Evolutionary conservation across 2,329 filamentous ascomycete species (phyloP).

Genomic region (Hypoxylon sp.): DNA sequence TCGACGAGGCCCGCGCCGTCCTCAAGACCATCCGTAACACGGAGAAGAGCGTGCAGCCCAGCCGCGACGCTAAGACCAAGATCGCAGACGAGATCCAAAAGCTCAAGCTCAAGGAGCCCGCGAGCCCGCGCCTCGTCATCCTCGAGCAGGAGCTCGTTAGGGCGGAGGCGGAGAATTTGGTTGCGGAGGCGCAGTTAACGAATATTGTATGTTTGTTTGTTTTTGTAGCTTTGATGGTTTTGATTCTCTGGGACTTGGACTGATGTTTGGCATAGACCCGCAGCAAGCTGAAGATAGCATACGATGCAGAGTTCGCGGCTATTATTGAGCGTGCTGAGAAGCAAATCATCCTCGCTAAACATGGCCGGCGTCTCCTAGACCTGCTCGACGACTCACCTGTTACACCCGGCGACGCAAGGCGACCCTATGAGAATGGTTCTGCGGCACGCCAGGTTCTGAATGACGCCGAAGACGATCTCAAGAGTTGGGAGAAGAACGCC

Average conservation of each 20-base stretch:
- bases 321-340: conserved; percentile 97
- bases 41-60: conserved; percentile 94
- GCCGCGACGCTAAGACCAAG: conserved; percentile 87
- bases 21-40: conserved; percentile 96
- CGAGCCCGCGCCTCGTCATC: conserved; percentile 83
- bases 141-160: conserved; percentile 97
- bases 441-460: conserved; percentile 89
- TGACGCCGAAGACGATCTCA: conserved; percentile 90
- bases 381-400: conserved; percentile 92
- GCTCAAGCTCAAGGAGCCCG: conserved; percentile 92
- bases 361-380: conserved; percentile 86
- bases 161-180: conserved; percentile 94
- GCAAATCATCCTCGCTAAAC: conserved; percentile 92
- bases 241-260: not conserved
- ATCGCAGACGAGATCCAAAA: conserved; percentile 92
- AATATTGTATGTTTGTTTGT: conserved; percentile 79
- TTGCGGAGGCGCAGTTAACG: conserved; percentile 95
- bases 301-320: conserved; percentile 87
- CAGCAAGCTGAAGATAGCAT: conserved; percentile 96
- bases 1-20: conserved; percentile 86
- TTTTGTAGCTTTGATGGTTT: not conserved
- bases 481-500: conserved; percentile 74
- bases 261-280: conserved; percentile 74
- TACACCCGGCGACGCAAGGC: conserved; percentile 84
- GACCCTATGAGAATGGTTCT: conserved; percentile 74